These are phyloP conservation scores for Metschnikowia proteae DNA, from an alignment of 805 yeast genomes.

Conservation along the genomic window DNA sequence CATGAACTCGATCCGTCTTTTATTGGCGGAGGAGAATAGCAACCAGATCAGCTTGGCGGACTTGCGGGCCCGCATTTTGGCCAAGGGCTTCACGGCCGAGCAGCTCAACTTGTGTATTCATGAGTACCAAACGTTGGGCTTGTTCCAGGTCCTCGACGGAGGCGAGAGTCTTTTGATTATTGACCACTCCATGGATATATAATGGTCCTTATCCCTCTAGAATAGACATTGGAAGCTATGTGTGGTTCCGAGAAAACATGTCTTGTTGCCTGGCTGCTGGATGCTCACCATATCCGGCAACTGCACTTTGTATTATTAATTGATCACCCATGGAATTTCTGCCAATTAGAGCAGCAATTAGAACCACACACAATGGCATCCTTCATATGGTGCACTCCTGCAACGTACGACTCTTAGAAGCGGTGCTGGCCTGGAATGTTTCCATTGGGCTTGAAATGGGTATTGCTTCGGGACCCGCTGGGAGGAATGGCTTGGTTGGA, in stretches of 20 bases:
- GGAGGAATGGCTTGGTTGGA: no score
- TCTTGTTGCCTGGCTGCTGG: no score
- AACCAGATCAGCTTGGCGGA: constrained; percentile 33
- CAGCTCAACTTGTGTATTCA: constrained; percentile 72
- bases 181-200: constrained; percentile 31
- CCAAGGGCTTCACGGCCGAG: constrained; percentile 79
- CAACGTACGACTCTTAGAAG: neutral
- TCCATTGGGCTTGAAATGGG: no score
- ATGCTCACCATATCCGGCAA: no score
- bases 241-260: neutral
- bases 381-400: no score
- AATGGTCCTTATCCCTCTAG: neutral
- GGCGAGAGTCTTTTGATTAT: constrained; percentile 59
- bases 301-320: no score
- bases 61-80: constrained; percentile 61
- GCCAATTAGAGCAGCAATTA: no score
- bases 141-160: constrained; percentile 75
- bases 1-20: constrained; percentile 42
- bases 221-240: no score
- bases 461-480: no score
- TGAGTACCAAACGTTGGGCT: constrained; percentile 66
- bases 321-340: no score
- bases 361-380: no score
- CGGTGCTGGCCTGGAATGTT: no score
- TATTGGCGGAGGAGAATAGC: constrained; percentile 43